A percentile compares a stretch with the other conserved stretches of the same genome.
These are phyloP conservation scores for Coniochaeta prunicola DNA, from an alignment of 2,329 filamentous ascomycete genomes.

Conservation along the genomic window DNA sequence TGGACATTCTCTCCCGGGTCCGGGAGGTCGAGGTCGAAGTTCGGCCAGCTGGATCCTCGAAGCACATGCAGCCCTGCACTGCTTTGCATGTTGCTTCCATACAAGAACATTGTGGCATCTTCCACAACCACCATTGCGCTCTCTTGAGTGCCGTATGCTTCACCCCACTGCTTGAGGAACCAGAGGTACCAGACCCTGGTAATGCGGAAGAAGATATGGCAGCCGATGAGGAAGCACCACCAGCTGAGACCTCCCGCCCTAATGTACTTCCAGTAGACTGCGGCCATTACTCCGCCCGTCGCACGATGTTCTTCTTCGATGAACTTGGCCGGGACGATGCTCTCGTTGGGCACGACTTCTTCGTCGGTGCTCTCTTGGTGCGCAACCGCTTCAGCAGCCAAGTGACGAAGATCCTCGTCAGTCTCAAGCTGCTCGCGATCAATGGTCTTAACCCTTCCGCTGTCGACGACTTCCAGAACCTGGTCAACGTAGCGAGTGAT, in stretches of 20 bases:
- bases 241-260: conserved; percentile 68
- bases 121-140: background rate
- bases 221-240: conserved; percentile 60
- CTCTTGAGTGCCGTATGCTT: conserved; percentile 50
- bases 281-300: conserved; percentile 66
- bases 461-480: conserved; percentile 61
- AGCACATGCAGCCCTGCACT: background rate
- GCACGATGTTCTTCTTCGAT: conserved; percentile 71
- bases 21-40: conserved; percentile 44
- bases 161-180: conserved; percentile 84
- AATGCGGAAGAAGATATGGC: conserved; percentile 57
- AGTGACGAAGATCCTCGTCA: conserved; percentile 29
- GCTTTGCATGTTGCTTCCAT: background rate
- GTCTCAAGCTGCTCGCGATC: conserved; percentile 25
- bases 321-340: conserved; percentile 61
- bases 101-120: background rate
- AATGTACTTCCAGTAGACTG: conserved; percentile 80
- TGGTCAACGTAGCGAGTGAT: conserved; percentile 68
- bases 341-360: conserved; percentile 31
- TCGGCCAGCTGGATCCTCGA: conserved; percentile 12
- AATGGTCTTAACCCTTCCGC: conserved; percentile 38
- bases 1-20: conserved; percentile 58
- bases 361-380: conserved; percentile 21
- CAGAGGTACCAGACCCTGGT: conserved; percentile 62
- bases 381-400: conserved; percentile 7